Evolutionary conservation across 2,329 filamentous ascomycete species (phyloP).

Genomic region (Tolypocladium paradoxum): DNA sequence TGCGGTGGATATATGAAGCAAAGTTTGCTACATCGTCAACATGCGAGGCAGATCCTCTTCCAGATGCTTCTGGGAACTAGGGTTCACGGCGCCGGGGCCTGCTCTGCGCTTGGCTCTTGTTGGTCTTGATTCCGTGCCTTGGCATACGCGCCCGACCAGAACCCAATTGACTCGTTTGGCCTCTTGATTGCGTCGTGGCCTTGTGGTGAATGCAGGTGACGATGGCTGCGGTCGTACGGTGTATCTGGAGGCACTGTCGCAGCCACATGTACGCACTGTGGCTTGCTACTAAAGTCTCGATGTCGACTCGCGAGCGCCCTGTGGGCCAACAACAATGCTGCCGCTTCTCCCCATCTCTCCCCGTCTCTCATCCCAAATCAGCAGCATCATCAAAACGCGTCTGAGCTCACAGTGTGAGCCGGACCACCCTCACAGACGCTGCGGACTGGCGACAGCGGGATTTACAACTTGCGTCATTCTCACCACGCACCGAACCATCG

Average conservation of each 20-base stretch:
- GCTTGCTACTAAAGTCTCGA: accelerated
- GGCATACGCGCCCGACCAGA: not conserved
- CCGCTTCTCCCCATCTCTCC: too few relatives aligned
- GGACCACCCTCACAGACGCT: not conserved
- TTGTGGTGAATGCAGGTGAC: not conserved
- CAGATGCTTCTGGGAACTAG: not conserved
- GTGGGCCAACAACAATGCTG: too few relatives aligned
- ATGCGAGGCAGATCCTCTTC: not conserved
- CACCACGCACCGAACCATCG: not conserved
- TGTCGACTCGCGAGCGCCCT: too few relatives aligned
- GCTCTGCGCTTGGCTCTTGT: not conserved
- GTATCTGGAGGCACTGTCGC: too few relatives aligned
- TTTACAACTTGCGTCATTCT: not conserved
- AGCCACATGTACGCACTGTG: not conserved
- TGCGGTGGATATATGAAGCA: not conserved
- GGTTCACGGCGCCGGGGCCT: not conserved
- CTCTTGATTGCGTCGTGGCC: not conserved
- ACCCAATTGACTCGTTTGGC: not conserved
- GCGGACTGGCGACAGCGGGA: not conserved
- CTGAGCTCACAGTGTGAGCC: not conserved
- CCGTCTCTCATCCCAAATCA: too few relatives aligned
- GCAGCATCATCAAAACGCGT: too few relatives aligned
- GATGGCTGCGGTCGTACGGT: too few relatives aligned
- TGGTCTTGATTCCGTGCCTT: not conserved
- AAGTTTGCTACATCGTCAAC: not conserved